These are phyloP conservation scores for Austroboletus niveus DNA, from an alignment of 1,284 basidiomycete species.

Conservation along the genomic window DNA sequence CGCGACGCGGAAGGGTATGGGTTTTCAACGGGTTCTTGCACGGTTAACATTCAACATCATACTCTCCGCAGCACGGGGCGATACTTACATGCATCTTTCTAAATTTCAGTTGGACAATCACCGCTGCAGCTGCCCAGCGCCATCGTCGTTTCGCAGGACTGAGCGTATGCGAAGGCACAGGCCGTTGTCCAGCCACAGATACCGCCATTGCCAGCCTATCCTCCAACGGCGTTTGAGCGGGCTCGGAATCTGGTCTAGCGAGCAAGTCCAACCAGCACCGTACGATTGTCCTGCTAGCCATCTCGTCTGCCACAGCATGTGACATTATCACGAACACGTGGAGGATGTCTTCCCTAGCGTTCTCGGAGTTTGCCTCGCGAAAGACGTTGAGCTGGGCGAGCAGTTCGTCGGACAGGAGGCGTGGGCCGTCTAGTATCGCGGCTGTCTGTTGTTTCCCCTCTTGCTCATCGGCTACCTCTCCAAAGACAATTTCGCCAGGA, in stretches of 20 bases:
- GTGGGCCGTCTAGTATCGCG: slow-evolving; percentile 1
- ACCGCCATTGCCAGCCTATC: slow-evolving; percentile 43
- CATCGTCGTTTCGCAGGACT: slow-evolving; percentile 43
- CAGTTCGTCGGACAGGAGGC: too few species aligned
- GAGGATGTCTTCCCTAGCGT: slow-evolving; percentile 1
- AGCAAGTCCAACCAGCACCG: slow-evolving; percentile 45
- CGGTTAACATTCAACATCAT: background rate
- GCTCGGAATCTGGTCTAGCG: slow-evolving; percentile 16
- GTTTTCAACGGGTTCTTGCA: slow-evolving; percentile 44
- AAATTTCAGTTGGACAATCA: slow-evolving; percentile 36
- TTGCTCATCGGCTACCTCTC: slow-evolving; percentile 7
- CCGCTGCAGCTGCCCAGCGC: slow-evolving; percentile 44
- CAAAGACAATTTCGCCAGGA: slow-evolving; percentile 9
- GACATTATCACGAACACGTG: slow-evolving; percentile 19
- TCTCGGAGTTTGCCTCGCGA: background rate
- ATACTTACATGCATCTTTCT: slow-evolving; percentile 14
- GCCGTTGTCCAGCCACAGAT: slow-evolving; percentile 38
- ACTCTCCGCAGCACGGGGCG: background rate
- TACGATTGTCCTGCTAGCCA: slow-evolving; percentile 10
- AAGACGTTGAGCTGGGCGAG: slow-evolving; percentile 13
- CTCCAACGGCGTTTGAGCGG: slow-evolving; percentile 27
- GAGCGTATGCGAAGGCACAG: slow-evolving; percentile 27
- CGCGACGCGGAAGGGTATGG: slow-evolving; percentile 49
- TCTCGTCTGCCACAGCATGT: slow-evolving; percentile 18
- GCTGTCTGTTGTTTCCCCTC: slow-evolving; percentile 1